Evolutionary conservation across 176 grass and related monocot genomes (phyloP).

Genomic region (Ensete ventricosum): DNA sequence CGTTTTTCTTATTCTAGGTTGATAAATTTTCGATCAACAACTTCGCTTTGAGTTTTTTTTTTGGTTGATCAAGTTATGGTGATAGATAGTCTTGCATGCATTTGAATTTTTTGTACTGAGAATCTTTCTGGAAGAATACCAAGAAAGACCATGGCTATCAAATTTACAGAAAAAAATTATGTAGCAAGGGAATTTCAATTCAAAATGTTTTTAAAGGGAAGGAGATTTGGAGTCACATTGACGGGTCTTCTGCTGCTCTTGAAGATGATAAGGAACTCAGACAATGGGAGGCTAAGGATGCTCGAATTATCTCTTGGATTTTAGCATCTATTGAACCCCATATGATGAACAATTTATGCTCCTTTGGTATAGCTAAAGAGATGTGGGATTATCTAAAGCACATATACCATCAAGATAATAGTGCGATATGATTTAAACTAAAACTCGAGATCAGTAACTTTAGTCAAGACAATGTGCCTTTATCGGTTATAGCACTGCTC

Average conservation of each 20-base stretch:
- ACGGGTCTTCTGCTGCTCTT: neutral
- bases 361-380: neutral
- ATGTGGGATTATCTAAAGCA: neutral
- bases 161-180: neutral
- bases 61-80: too few relatives aligned
- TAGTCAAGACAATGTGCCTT: too few relatives aligned
- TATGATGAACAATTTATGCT: neutral
- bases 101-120: too few relatives aligned
- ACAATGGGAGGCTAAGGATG: neutral
- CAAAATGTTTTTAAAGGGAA: neutral
- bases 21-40: too few relatives aligned
- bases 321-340: neutral
- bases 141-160: neutral
- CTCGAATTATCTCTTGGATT: neutral
- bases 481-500: too few relatives aligned
- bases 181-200: neutral
- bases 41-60: too few relatives aligned
- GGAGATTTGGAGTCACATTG: neutral
- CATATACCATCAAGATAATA: neutral
- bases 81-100: too few relatives aligned
- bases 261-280: neutral
- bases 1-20: too few relatives aligned
- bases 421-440: neutral
- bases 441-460: neutral
- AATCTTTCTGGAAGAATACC: neutral